Base-by-base conservation (phyloP, 352 stramenopile species). In the Phytophthora constricta region DNA sequence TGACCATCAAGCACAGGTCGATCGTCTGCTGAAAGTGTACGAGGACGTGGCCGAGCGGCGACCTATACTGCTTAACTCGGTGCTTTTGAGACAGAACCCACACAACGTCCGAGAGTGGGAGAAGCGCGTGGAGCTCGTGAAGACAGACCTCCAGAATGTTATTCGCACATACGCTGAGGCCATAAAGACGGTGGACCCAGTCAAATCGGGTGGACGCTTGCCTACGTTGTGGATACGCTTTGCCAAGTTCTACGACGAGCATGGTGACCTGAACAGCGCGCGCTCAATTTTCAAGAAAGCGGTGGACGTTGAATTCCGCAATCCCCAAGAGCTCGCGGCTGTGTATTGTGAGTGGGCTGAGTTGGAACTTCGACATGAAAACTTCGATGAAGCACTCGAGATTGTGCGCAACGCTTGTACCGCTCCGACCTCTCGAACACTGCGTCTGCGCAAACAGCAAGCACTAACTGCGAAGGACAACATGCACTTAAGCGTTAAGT, bases 41-140 rank as follows among this genome's bases (percentile, higher is more conserved):
- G 91, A 91, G 47, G 86, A 99, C 72, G 87, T 99, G 47, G 97
- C 98, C 8, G 91, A 98, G 48, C 87, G 96, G 37, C 88, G 98
- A 8, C 97, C 98, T 1, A 60, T 99, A 47, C 74, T 99, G 26
- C 85, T 97, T 2, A 96, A 96, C 68, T 96, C 91, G 27, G 98
- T 99, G 31, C 70, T 99, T 42, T 77, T 99, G 43, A 89, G 97
- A 19, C 98, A 99, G 73, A 99, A 99, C 77, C 98, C 97, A 11
- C 92, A 99, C 73, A 99, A 99, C 63, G 96, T 99, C 0, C 83
- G 86, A 13, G 97, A 99, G 77, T 99, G 98, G 98, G 82, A 98
- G 53, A 98, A 99, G 64, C 93, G 97, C 41, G 89, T 97, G 0
- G 77, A 97, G 37, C 80, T 99, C 14, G 73, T 89, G 47, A 75